These are phyloP conservation scores for Silybum marianum DNA, from an alignment of 129 eudicot species.

Conservation along the genomic window DNA sequence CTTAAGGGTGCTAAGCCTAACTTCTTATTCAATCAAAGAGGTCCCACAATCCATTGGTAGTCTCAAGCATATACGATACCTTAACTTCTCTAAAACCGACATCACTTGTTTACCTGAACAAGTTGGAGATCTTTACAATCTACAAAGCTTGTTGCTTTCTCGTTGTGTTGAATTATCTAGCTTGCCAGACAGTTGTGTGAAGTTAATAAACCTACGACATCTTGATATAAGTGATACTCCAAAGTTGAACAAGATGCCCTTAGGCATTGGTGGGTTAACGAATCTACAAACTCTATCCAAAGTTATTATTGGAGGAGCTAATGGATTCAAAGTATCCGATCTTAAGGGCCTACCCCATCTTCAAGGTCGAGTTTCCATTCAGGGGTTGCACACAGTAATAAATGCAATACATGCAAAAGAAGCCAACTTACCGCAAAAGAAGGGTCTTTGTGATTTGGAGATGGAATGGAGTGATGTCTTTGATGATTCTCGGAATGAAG, in stretches of 20 bases:
- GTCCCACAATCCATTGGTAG: not conserved
- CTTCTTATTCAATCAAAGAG: constrained; percentile 1
- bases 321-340: constrained; percentile 26
- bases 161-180: constrained; percentile 27
- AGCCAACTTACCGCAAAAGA: constrained; percentile 34
- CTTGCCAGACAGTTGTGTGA: constrained; percentile 32
- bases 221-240: not conserved
- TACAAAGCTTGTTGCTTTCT: constrained; percentile 31
- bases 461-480: constrained; percentile 39
- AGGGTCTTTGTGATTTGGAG: constrained; percentile 21
- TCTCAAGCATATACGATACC: not conserved
- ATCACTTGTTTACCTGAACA: not conserved
- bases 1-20: constrained; percentile 7
- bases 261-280: constrained; percentile 28
- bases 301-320: constrained; percentile 22
- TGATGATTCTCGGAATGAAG: constrained; percentile 19
- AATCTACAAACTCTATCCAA: constrained; percentile 35
- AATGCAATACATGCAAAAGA: constrained; percentile 34
- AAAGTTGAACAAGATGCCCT: constrained; percentile 30
- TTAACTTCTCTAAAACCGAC: not conserved
- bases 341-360: constrained; percentile 29
- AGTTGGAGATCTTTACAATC: not conserved
- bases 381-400: constrained; percentile 35
- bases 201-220: constrained; percentile 13
- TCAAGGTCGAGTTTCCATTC: constrained; percentile 31